Base-by-base conservation (phyloP, 1,139 yeast genomes). In the Sugiyamaella grinbergsii region DNA sequence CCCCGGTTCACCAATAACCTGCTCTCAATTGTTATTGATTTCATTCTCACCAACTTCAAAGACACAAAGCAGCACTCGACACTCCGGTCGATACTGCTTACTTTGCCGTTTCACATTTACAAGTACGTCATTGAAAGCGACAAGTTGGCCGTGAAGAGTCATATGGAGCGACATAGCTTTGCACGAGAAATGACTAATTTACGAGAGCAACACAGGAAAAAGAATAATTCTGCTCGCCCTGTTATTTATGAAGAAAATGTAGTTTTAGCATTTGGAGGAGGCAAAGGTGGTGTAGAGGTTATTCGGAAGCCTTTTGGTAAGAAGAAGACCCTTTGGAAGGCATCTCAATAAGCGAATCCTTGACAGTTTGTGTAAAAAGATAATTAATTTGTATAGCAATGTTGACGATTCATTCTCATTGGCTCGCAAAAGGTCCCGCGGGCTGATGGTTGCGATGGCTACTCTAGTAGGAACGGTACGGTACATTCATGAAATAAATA, bases 221-320 rank as follows among this genome's bases (percentile, higher is more conserved):
- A 47, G 29, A 23, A 44, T 8, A 51, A 47, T 36, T 26, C 52
- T 20, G 51, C 44, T 11, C 11, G 36, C 20, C 16, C 47, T 15
- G 36, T 56, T 19, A 45, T 39, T 13, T 58, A 51, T 46, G 71
- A 67, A 42, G 71, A 68, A 47, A 60, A 55, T 18, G 71, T 67
- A 1, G 68, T 68, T 24, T 54, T 68, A 42, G 65, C 71, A 11
- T 68, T 68, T 58, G 70, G 70, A 24, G 67, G 65, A 13, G 69
- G 69, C 20, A 60, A 63, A 33, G 65, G 64, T 19, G 69, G 68
- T 10, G 69, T 68, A n/a, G 67, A 65, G 42, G 62, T 68, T 16
- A 61, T 66, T 31, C 60, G 69, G 29, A 62, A 64, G 51, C 62
- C 64, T 2, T 42, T 54, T 10, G 66, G 67, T 19, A 58, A 58